phyloP scores from a whole-genome alignment of 768 basidiomycete genomes.

The Psilocybe cyanescens region DNA sequence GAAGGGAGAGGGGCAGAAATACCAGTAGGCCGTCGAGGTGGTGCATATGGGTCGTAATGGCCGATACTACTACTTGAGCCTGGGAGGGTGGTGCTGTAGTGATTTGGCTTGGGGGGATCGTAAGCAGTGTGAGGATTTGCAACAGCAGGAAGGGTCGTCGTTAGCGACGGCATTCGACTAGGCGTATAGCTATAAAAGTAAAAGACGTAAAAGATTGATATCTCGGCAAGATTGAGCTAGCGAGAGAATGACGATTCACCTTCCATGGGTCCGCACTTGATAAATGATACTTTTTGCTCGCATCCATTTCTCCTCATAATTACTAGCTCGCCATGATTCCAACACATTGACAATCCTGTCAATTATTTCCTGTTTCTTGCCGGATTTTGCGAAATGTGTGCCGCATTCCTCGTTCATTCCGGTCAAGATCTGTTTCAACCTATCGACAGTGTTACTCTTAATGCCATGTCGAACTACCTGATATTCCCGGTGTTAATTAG shows the following conservation, averaged over 20 bases:
- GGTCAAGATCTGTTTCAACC: conserved; percentile 78
- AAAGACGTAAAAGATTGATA: neutral
- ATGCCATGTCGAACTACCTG: conserved; percentile 74
- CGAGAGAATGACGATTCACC: conserved; percentile 51
- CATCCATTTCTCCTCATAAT: conserved; percentile 66
- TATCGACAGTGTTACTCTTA: conserved; percentile 82
- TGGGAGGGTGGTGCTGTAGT: conserved; percentile 30
- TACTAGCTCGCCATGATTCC: conserved; percentile 60
- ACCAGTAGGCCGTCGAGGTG: conserved; percentile 49
- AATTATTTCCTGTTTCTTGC: conserved; percentile 88
- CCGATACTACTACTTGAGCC: conserved; percentile 36
- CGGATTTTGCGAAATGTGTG: conserved; percentile 69
- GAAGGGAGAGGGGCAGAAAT: conserved; percentile 40
- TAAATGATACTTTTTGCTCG: conserved; percentile 69
- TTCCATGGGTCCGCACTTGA: conserved; percentile 67
- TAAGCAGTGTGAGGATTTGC: conserved; percentile 23
- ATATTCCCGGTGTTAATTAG: conserved; percentile 15
- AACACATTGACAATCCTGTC: conserved; percentile 68
- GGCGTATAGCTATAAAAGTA: conserved; percentile 23
- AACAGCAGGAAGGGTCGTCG: conserved; percentile 20
- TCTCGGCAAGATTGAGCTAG: conserved; percentile 1
- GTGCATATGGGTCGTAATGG: conserved; percentile 72
- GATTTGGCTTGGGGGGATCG: conserved; percentile 32
- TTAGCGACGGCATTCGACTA: conserved; percentile 17
- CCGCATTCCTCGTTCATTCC: conserved; percentile 82